A percentile compares a stretch with the other conserved stretches of the same genome.
phyloP scores from a whole-genome alignment of 2,329 filamentous ascomycete species.

The Ascochyta koolunga region DNA sequence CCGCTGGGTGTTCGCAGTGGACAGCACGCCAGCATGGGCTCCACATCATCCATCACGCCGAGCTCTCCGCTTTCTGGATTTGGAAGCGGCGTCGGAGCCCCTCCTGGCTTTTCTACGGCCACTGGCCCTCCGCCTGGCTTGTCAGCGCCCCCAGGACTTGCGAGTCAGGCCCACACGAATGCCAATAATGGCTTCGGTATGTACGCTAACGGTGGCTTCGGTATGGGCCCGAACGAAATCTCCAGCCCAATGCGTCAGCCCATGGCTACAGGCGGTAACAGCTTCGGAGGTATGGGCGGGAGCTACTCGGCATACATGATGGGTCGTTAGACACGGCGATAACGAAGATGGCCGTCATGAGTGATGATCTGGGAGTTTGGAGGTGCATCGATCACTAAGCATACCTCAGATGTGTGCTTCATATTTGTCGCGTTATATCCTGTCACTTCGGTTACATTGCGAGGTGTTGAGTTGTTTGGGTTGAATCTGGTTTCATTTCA shows the following conservation, averaged over 20 bases:
- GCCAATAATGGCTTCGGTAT: constrained; percentile 42
- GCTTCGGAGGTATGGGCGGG: constrained; percentile 39
- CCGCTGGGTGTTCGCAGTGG: constrained; percentile 88
- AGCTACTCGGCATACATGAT: constrained; percentile 49
- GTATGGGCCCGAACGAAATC: constrained; percentile 45
- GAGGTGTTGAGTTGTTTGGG: constrained; percentile 47
- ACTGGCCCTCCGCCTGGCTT: constrained; percentile 84
- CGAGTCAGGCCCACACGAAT: constrained; percentile 40
- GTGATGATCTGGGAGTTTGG: constrained; percentile 45
- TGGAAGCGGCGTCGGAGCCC: constrained; percentile 60
- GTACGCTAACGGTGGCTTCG: constrained; percentile 48
- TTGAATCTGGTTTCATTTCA: constrained; percentile 40
- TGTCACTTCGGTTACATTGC: constrained; percentile 51
- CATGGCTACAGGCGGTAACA: constrained; percentile 41
- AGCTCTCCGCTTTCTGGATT: constrained; percentile 63
- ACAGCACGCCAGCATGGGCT: constrained; percentile 63
- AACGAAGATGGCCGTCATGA: constrained; percentile 39
- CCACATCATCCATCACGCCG: constrained; percentile 57
- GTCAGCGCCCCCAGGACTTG: constrained; percentile 73
- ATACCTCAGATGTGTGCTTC: constrained; percentile 39
- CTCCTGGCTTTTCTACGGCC: constrained; percentile 67
- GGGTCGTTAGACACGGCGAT: constrained; percentile 39
- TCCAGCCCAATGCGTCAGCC: constrained; percentile 41
- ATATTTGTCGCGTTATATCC: constrained; percentile 48
- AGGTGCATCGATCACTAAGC: constrained; percentile 39